These are phyloP conservation scores for Alliaria petiolata DNA, from an alignment of 345 rosid genomes.

Conservation along the genomic window DNA sequence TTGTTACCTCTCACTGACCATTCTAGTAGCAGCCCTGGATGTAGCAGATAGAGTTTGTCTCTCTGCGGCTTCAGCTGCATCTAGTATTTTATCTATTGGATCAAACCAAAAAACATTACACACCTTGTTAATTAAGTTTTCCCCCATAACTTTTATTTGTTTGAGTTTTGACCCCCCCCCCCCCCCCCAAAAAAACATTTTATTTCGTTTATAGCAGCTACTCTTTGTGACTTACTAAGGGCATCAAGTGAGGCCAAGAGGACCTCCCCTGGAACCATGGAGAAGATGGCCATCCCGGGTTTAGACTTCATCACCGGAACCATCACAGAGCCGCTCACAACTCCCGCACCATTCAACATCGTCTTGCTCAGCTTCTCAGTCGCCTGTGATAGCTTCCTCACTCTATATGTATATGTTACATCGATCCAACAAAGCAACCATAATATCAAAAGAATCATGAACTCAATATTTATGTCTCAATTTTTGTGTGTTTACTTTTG, in stretches of 20 bases:
- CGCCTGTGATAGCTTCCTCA: conserved; percentile 60
- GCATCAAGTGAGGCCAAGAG: conserved; percentile 88
- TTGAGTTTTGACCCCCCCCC: neutral
- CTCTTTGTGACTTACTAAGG: conserved; percentile 56
- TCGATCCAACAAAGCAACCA: neutral
- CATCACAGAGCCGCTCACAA: conserved; percentile 68
- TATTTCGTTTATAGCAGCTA: neutral
- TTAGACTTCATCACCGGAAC: conserved; percentile 63
- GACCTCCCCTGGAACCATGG: conserved; percentile 87
- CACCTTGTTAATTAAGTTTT: neutral
- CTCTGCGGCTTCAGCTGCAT: conserved; percentile 91
- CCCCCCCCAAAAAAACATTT: neutral
- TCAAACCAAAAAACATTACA: neutral
- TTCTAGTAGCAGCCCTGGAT: conserved; percentile 66
- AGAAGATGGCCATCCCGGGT: conserved; percentile 65
- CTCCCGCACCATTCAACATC: conserved; percentile 61
- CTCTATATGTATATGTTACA: conserved; percentile 44
- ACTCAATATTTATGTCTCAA: neutral
- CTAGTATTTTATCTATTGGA: conserved; percentile 57
- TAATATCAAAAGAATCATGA: neutral
- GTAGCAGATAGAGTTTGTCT: conserved; percentile 73
- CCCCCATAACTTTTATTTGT: neutral
- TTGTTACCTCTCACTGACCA: conserved; percentile 53
- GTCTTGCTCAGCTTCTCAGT: conserved; percentile 81
- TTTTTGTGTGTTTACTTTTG: neutral